These are phyloP conservation scores for Penicillium sp. DNA, from an alignment of 2,329 filamentous ascomycete genomes.

Conservation along the genomic window DNA sequence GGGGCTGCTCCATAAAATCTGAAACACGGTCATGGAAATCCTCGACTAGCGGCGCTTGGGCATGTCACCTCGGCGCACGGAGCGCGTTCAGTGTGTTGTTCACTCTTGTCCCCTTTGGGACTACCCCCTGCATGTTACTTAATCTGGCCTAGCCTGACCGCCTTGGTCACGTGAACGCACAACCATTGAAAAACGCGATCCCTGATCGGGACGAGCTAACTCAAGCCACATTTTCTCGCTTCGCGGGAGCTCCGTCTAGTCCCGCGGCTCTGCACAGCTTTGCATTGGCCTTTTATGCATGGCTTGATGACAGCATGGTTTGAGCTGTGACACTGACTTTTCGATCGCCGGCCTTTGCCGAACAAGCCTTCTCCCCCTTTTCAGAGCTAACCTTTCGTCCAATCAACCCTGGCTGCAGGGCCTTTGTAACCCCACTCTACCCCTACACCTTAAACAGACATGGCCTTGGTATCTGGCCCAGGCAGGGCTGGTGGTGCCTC, in stretches of 20 bases:
- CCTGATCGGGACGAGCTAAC: not conserved
- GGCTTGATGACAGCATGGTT: slow-evolving; percentile 19
- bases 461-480: slow-evolving; percentile 63
- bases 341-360: not conserved
- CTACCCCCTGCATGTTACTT: no score
- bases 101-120: no score
- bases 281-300: slow-evolving; percentile 11
- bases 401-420: slow-evolving; percentile 7
- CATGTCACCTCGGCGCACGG: slow-evolving; percentile 12
- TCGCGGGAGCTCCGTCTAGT: slow-evolving; percentile 7
- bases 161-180: slow-evolving; percentile 11
- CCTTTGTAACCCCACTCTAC: not conserved
- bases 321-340: not conserved
- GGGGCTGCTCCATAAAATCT: slow-evolving; percentile 9
- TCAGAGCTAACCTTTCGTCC: slow-evolving; percentile 12
- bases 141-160: not conserved
- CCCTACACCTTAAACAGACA: slow-evolving; percentile 28
- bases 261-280: slow-evolving; percentile 16
- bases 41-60: slow-evolving; percentile 17
- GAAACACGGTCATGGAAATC: slow-evolving; percentile 22
- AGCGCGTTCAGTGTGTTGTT: not conserved
- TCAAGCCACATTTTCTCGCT: slow-evolving; percentile 10
- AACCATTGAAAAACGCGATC: slow-evolving; percentile 7
- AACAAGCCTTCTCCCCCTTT: slow-evolving; percentile 3
- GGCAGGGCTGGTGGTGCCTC: slow-evolving; percentile 52